phyloP scores from a whole-genome alignment of 179 eudicot genomes.

The Dionaea muscipula region DNA sequence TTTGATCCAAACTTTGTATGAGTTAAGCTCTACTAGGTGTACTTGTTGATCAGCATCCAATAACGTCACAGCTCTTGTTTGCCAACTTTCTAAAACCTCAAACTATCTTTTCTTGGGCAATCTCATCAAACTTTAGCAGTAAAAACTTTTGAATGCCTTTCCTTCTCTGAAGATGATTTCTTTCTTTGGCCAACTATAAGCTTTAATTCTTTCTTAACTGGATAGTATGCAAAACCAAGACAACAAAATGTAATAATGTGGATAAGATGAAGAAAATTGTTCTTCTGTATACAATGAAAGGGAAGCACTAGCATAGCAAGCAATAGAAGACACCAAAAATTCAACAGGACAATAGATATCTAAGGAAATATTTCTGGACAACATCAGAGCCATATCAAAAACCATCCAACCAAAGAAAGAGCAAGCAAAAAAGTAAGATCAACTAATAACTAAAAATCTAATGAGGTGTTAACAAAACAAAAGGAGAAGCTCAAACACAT shows the following conservation, averaged over 20 bases:
- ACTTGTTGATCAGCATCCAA: slow-evolving; percentile 45
- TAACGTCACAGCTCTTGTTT: slow-evolving; percentile 45
- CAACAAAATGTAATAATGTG: slow-evolving; percentile 24
- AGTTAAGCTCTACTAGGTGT: slow-evolving; percentile 37
- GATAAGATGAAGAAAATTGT: slow-evolving; percentile 9
- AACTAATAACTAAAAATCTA: neutral
- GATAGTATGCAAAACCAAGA: slow-evolving; percentile 51
- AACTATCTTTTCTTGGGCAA: slow-evolving; percentile 45
- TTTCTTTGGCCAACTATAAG: slow-evolving; percentile 70
- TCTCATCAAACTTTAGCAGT: slow-evolving; percentile 38
- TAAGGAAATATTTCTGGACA: neutral
- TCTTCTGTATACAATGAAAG: neutral
- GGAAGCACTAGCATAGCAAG: neutral
- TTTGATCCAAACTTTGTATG: slow-evolving; percentile 35
- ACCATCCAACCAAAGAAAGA: neutral
- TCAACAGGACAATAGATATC: neutral
- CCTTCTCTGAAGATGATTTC: slow-evolving; percentile 48
- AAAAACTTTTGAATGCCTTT: slow-evolving; percentile 29
- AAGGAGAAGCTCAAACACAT: too few relatives aligned
- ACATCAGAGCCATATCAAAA: too few relatives aligned
- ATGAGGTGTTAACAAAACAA: too few relatives aligned
- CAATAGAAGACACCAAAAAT: neutral
- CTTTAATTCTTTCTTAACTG: slow-evolving; percentile 88
- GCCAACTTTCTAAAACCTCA: slow-evolving; percentile 43
- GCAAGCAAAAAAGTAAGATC: neutral